Conservation (phyloP, 2,329 filamentous ascomycete genomes). For the Neopestalotiopsis sp. region DNA sequence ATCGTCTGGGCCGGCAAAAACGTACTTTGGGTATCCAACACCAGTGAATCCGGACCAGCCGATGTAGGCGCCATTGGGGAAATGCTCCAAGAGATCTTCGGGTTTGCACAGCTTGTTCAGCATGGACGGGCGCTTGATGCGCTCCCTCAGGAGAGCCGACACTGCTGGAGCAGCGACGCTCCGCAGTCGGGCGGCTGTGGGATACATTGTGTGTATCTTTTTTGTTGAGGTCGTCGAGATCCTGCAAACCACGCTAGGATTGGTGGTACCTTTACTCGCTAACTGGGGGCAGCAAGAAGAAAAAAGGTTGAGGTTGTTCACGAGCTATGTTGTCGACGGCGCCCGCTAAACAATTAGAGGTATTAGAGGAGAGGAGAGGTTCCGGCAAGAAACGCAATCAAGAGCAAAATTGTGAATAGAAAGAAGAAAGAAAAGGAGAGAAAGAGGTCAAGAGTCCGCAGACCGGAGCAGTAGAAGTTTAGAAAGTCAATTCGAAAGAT, state of each 20-base stretch:
- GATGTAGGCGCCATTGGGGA: conserved; percentile 84
- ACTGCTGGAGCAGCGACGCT: conserved; percentile 59
- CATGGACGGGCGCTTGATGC: conserved; percentile 76
- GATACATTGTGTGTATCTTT: background rate
- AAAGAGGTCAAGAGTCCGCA: background rate
- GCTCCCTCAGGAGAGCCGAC: conserved; percentile 76
- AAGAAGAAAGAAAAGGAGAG: conserved; percentile 5
- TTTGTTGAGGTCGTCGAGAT: too few relatives aligned
- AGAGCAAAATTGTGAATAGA: background rate
- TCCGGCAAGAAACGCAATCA: background rate
- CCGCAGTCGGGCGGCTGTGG: background rate
- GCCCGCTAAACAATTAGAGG: background rate
- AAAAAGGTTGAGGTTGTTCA: background rate
- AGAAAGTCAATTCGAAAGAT: conserved; percentile 8
- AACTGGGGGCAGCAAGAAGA: background rate
- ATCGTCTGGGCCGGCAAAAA: conserved; percentile 21
- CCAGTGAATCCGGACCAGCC: conserved; percentile 93
- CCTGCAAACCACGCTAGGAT: too few relatives aligned
- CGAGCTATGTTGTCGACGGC: background rate
- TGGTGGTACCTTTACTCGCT: background rate
- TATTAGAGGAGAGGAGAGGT: background rate
- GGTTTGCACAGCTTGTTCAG: conserved; percentile 80
- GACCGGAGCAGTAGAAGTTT: background rate
- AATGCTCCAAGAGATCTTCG: conserved; percentile 79
- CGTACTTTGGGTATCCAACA: conserved; percentile 85